These are phyloP conservation scores for Centaurea solstitialis DNA, from an alignment of 129 eudicot genomes.

Conservation along the genomic window DNA sequence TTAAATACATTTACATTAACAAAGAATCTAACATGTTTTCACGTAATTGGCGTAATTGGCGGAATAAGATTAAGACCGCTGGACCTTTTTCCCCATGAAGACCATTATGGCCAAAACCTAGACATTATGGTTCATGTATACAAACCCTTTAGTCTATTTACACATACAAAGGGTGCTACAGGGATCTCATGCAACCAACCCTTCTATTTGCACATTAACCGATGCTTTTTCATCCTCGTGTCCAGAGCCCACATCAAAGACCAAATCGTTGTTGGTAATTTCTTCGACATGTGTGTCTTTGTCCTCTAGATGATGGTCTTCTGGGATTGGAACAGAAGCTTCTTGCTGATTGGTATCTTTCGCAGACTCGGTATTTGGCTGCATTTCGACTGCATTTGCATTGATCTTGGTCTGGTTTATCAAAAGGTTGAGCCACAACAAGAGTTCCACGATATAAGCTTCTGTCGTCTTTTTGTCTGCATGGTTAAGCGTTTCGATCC, in stretches of 20 bases:
- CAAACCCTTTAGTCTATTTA: slow-evolving; percentile 5
- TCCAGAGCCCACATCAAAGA: slow-evolving; percentile 20
- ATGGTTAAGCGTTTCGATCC: slow-evolving; percentile 76
- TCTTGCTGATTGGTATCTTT: slow-evolving; percentile 17
- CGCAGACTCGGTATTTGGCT: slow-evolving; percentile 35
- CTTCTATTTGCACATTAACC: slow-evolving; percentile 4
- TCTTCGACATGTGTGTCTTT: background rate
- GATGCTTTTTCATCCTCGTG: background rate
- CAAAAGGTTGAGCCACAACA: slow-evolving; percentile 74
- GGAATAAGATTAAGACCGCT: background rate
- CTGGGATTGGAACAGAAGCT: background rate
- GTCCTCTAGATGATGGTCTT: slow-evolving; percentile 7
- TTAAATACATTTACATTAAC: background rate
- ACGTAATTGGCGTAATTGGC: background rate
- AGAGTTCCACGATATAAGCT: slow-evolving; percentile 56
- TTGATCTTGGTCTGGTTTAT: slow-evolving; percentile 39
- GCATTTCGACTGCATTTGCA: slow-evolving; percentile 21
- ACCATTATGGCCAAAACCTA: background rate
- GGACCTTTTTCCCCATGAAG: background rate
- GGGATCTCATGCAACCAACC: slow-evolving; percentile 4
- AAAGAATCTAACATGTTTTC: background rate
- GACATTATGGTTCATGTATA: background rate
- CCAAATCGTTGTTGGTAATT: background rate
- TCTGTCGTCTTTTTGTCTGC: slow-evolving; percentile 75
- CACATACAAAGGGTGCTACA: background rate